phyloP scores from a whole-genome alignment of 495 filamentous ascomycete species.

The Daldinia concentrica region DNA sequence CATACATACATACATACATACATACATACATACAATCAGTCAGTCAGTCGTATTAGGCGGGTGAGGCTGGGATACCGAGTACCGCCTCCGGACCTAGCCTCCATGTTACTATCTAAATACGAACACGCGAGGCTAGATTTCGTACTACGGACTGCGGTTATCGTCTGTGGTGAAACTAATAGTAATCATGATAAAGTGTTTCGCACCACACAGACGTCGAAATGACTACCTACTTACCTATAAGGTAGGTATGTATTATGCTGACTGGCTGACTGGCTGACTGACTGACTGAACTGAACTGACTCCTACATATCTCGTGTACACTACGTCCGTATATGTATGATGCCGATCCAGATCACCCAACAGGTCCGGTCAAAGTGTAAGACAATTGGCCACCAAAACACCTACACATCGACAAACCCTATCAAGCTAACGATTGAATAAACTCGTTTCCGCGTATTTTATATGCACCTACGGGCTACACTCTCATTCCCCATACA shows the following conservation, averaged over 20 bases:
- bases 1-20: not conserved
- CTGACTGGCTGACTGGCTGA: not conserved
- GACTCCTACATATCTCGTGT: conserved; percentile 5
- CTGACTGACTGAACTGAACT: not conserved
- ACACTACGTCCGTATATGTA: conserved; percentile 9
- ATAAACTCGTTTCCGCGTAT: conserved; percentile 5
- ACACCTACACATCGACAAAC: conserved; percentile 1
- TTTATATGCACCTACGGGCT: not conserved
- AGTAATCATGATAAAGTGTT: conserved; percentile 3
- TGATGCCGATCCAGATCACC: conserved; percentile 29
- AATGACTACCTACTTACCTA: not conserved
- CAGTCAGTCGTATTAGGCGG: not conserved
- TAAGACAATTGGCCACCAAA: conserved; percentile 18
- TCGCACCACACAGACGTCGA: not conserved
- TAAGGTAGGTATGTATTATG: not conserved
- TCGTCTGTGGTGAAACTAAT: conserved; percentile 26
- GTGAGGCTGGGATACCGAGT: not conserved
- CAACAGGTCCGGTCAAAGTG: not conserved
- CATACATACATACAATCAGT: no score
- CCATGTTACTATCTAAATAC: conserved; percentile 8
- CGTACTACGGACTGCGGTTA: conserved; percentile 20
- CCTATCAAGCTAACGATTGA: conserved; percentile 3
- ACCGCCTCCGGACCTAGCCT: not conserved
- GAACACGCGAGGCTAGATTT: conserved; percentile 29
- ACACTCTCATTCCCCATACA: conserved; percentile 9